Evolutionary conservation across 371 early-diverging fungal species (phyloP), one percentile per base, ranked within the genome.

Genomic region (Dentiscutata heterogama): DNA sequence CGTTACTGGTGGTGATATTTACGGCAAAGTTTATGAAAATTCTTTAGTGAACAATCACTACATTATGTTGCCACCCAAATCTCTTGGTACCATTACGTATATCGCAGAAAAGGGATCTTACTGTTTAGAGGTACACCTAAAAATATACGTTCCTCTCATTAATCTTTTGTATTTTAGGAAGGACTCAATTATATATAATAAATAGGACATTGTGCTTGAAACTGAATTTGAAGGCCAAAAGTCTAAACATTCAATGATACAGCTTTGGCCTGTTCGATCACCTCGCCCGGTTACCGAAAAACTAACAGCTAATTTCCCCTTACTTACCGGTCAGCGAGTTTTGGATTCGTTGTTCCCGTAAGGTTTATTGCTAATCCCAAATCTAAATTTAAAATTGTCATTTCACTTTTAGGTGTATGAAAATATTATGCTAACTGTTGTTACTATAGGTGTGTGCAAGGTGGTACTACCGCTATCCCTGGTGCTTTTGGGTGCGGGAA

Each of bases 401-500:
- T 73, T 60, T 67, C 22, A 6, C 56, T 22, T 61, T 27, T 80
- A 74, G 51, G 76, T 13, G 58, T 27, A 31, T 25, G 10, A 6
- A 51, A 39, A 71, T 22, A 39, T 75, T 29, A 78, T 68, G 27
- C 13, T 54, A 14, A 27, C 2, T 39, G 18, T 29, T 27, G 1
- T 1, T 74, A 42, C 31, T 65, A 35, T 71, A 88, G 88, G 1
- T 99, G 99, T 91, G 99, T 99, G 8, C 99, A 99, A 90, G 99
- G 99, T 83, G 99, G 99, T 81, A 99, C 99, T 18, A 99, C 99
- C 7, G 99, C 99, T 54, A 99, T 99, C 91, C 99, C 99, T 18
- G 99, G 99, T 80, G 99, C 99, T 75, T 99, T 99, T 88, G 99
- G 99, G 56, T 99, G 99, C 89, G 99, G 99, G 75, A 99, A 99